A percentile compares a stretch with the other conserved stretches of the same genome.
These are phyloP conservation scores for Hypomyces perniciosus DNA, from an alignment of 2,329 filamentous ascomycete species.

Conservation along the genomic window DNA sequence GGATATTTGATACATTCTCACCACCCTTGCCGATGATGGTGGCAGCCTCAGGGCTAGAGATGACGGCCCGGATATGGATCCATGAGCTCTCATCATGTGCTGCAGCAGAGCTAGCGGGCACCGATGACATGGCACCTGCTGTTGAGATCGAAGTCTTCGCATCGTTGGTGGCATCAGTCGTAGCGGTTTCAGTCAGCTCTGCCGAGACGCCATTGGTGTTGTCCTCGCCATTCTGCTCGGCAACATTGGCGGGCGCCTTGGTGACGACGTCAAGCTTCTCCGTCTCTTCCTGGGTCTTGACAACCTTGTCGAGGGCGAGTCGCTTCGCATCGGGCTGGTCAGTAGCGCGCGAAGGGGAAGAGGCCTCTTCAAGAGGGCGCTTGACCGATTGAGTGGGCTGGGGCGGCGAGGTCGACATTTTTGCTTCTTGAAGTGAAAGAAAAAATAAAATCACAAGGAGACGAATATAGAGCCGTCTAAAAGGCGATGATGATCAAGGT, in stretches of 20 bases:
- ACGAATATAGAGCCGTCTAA: slow-evolving; percentile 10
- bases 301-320: slow-evolving; percentile 87
- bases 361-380: slow-evolving; percentile 93
- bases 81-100: slow-evolving; percentile 86
- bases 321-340: slow-evolving; percentile 97
- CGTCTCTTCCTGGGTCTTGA: slow-evolving; percentile 58
- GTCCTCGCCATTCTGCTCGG: slow-evolving; percentile 45
- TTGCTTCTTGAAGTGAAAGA: slow-evolving; percentile 28
- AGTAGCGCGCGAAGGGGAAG: slow-evolving; percentile 82
- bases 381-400: slow-evolving; percentile 69
- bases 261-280: slow-evolving; percentile 34
- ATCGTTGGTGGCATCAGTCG: slow-evolving; percentile 30
- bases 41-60: slow-evolving; percentile 93
- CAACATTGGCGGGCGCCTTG: slow-evolving; percentile 31
- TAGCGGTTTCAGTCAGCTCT: slow-evolving; percentile 20
- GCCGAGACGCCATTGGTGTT: slow-evolving; percentile 45
- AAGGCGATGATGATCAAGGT: slow-evolving; percentile 23
- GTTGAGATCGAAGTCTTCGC: slow-evolving; percentile 28
- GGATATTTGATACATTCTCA: slow-evolving; percentile 96
- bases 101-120: slow-evolving; percentile 40
- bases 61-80: slow-evolving; percentile 96
- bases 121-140: slow-evolving; percentile 23
- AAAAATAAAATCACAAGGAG: slow-evolving; percentile 14
- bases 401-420: slow-evolving; percentile 68
- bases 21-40: slow-evolving; percentile 98